Evolutionary conservation across 495 filamentous ascomycete species (phyloP).

Genomic region (Hypoxylon lienhwacheense): DNA sequence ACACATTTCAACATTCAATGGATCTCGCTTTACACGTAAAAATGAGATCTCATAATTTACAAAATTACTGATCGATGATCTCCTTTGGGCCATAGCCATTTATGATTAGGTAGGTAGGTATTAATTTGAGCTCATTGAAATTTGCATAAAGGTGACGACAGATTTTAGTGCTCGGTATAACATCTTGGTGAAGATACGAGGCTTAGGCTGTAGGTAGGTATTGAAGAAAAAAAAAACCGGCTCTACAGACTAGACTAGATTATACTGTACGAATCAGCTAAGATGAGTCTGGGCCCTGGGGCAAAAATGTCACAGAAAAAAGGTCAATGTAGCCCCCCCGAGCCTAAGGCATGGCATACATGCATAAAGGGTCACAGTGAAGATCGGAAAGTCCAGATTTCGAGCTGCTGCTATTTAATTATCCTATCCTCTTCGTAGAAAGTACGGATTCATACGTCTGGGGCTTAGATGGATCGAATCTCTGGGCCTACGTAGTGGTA

Average conservation of each 20-base stretch:
- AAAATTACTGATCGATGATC: not conserved
- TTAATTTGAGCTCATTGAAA: too few relatives aligned
- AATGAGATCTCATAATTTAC: not conserved
- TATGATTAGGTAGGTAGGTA: not conserved
- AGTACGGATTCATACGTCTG: too few relatives aligned
- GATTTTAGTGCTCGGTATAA: too few relatives aligned
- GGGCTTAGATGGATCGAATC: conserved; percentile 2
- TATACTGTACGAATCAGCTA: too few relatives aligned
- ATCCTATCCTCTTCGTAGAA: conserved; percentile 8
- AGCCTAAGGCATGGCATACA: not conserved
- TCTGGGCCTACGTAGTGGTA: not conserved
- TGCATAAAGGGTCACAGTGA: conserved; percentile 26
- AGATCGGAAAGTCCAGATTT: conserved; percentile 19
- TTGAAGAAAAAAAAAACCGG: too few relatives aligned
- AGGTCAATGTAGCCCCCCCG: conserved; percentile 2
- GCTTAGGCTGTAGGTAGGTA: too few relatives aligned
- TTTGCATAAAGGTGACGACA: not conserved
- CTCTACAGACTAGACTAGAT: too few relatives aligned
- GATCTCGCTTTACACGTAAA: not conserved
- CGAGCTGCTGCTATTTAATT: not conserved
- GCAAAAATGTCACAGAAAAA: too few relatives aligned
- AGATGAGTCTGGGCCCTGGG: too few relatives aligned
- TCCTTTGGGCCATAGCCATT: conserved; percentile 16
- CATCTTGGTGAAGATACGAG: too few relatives aligned
- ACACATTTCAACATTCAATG: conserved; percentile 4